Base-by-base conservation (phyloP, 2,329 filamentous ascomycete genomes). In the Fusarium setosum region DNA sequence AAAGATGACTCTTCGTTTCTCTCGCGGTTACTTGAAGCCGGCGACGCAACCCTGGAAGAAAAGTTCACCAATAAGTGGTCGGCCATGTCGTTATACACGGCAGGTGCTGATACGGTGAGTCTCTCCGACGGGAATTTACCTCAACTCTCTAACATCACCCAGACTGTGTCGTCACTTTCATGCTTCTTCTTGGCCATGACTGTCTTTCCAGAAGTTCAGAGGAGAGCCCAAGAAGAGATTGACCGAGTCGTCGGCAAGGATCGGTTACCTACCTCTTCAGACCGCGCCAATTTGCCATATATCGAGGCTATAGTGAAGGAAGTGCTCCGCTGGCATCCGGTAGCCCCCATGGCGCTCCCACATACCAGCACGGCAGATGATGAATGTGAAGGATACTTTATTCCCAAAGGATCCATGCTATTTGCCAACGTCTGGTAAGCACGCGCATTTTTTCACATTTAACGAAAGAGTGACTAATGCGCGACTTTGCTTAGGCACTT, bases 281-380 rank as follows among this genome's bases (percentile, higher is more conserved):
- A 76, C 49, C 63, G 68, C 1, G 35, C 59, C 4, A 72, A 59
- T 1, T 49, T 77, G 12, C 71, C 71, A 0, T 76, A 75, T 21
- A 40, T 75, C 10, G 53, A 75, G 12, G 72, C 72, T 1, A 37
- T 71, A 4, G 61, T 76, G 0, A 76, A 76, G n/a, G 74, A 77
- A 29, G 55, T 63, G 6, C 31, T 70, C 8, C 51, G 75, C 2
- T 77, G 71, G 72, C 63, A 68, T 40, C 73, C 73, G 1, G 65
- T 75, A 4, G 70, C 69, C 0, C 76, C 77, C 1, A 70, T 80
- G 55, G 67, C 73, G 0, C 73, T 85, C 2, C 74, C 78, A 3
- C 76, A 81, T 42, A 72, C 73, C 4, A 78, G 80, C 8, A 73
- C 73, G 0, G 70, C 69, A 3, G 73, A 75, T 9, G 63, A 70